These are phyloP conservation scores for Fusarium haematococcum DNA, from an alignment of 2,329 filamentous ascomycete species.

Conservation along the genomic window DNA sequence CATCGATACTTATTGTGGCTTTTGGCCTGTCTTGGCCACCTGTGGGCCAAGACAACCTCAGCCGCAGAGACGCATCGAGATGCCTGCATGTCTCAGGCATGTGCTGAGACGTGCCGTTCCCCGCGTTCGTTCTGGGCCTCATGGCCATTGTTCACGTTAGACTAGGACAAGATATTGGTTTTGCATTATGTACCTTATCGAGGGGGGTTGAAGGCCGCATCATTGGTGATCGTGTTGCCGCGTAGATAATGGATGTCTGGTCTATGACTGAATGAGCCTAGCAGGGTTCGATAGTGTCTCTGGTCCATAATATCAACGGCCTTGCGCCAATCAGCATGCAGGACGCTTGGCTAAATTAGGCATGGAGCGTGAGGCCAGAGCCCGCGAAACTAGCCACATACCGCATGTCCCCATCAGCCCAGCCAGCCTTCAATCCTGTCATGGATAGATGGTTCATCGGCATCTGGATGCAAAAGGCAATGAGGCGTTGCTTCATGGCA, in stretches of 20 bases:
- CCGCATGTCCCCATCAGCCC: not conserved
- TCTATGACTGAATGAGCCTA: not conserved
- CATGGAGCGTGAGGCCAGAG: not conserved
- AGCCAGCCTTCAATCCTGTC: not conserved
- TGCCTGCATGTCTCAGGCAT: not conserved
- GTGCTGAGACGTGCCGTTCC: not conserved
- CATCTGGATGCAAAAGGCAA: not conserved
- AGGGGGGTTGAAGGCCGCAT: not conserved
- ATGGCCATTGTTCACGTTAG: not conserved
- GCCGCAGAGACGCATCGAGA: not conserved
- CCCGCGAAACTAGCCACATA: slow-evolving; percentile 7
- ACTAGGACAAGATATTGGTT: not conserved
- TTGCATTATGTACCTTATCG: not conserved
- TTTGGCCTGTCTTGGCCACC: not conserved
- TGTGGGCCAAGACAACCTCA: not conserved
- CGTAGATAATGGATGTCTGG: not conserved
- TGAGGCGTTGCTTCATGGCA: not conserved
- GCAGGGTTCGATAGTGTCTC: not conserved
- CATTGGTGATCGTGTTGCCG: not conserved
- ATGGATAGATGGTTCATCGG: not conserved
- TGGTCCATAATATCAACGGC: not conserved
- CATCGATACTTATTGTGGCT: not conserved
- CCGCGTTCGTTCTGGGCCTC: not conserved
- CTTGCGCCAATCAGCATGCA: not conserved
- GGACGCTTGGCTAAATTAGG: not conserved